These are phyloP conservation scores for Acanthamoeba sp. DNA, from an alignment of 208 protist genomes.

Conservation along the genomic window DNA sequence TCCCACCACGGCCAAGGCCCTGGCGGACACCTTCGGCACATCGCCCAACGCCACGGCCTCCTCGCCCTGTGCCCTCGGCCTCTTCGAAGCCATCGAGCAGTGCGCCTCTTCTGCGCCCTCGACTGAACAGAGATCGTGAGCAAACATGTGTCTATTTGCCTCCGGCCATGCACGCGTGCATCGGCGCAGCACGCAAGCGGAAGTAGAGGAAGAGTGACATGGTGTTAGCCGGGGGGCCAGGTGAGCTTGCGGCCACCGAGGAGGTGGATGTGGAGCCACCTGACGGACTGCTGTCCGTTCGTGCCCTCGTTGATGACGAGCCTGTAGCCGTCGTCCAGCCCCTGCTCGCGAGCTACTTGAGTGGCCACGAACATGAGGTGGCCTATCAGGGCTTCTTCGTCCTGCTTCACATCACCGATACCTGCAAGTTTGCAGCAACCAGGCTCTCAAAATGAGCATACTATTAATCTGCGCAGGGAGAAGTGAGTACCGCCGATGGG, in stretches of 20 bases:
- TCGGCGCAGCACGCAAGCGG: no score
- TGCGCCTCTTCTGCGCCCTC: background rate
- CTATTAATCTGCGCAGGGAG: background rate
- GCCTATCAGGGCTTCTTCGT: slow-evolving; percentile 3
- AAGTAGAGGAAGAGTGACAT: no score
- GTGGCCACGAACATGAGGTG: slow-evolving; percentile 64
- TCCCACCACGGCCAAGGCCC: slow-evolving; percentile 19
- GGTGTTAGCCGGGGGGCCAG: slow-evolving; percentile 86
- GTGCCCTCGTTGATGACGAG: slow-evolving; percentile 90
- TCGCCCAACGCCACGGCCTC: slow-evolving; percentile 9
- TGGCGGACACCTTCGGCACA: background rate
- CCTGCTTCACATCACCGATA: slow-evolving; percentile 33
- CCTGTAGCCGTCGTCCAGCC: slow-evolving; percentile 47
- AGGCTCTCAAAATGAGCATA: background rate
- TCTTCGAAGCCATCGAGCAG: slow-evolving; percentile 13
- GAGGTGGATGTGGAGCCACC: slow-evolving; percentile 90
- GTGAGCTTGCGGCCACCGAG: slow-evolving; percentile 86
- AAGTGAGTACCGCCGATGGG: slow-evolving; percentile 43
- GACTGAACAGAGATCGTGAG: background rate
- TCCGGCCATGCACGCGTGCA: no score
- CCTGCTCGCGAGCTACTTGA: slow-evolving; percentile 44
- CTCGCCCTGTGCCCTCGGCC: background rate
- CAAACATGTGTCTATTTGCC: background rate
- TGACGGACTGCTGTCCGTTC: slow-evolving; percentile 86
- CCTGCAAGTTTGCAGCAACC: background rate